phyloP scores from a whole-genome alignment of 768 basidiomycete species.

The Mycena rosella region DNA sequence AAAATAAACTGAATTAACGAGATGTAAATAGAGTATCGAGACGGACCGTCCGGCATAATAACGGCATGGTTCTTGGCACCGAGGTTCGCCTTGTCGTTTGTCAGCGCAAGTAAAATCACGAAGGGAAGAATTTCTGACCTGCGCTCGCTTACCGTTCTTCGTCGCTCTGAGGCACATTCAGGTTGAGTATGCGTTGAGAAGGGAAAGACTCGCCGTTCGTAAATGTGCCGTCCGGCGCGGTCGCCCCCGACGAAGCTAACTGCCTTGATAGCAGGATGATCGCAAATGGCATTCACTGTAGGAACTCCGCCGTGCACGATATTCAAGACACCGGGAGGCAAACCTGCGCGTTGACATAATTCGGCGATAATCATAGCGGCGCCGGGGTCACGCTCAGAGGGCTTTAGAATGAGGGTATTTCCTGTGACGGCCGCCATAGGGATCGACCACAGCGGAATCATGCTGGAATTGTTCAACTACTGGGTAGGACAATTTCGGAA shows the following conservation, averaged over 20 bases:
- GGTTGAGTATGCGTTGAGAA: conserved; percentile 4
- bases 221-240: conserved; percentile 93
- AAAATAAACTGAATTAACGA: neutral
- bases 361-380: conserved; percentile 99
- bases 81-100: conserved; percentile 60
- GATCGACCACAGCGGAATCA: conserved; percentile 98
- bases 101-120: neutral
- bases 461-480: conserved; percentile 56
- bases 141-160: conserved; percentile 89
- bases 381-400: conserved; percentile 96
- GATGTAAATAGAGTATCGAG: neutral
- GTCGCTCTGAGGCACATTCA: conserved; percentile 68
- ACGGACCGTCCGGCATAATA: conserved; percentile 91
- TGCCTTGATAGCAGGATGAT: conserved; percentile 90
- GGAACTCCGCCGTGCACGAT: conserved; percentile 91
- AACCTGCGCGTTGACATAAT: conserved; percentile 88
- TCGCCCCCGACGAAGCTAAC: conserved; percentile 98
- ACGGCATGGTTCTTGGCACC: conserved; percentile 99
- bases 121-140: conserved; percentile 53
- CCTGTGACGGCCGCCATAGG: conserved; percentile 91
- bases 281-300: conserved; percentile 95
- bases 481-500: neutral
- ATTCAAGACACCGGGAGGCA: conserved; percentile 89
- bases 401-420: conserved; percentile 95
- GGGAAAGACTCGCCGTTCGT: conserved; percentile 70